Conservation (phyloP, 495 filamentous ascomycete genomes). For the Annulohypoxylon nitens region DNA sequence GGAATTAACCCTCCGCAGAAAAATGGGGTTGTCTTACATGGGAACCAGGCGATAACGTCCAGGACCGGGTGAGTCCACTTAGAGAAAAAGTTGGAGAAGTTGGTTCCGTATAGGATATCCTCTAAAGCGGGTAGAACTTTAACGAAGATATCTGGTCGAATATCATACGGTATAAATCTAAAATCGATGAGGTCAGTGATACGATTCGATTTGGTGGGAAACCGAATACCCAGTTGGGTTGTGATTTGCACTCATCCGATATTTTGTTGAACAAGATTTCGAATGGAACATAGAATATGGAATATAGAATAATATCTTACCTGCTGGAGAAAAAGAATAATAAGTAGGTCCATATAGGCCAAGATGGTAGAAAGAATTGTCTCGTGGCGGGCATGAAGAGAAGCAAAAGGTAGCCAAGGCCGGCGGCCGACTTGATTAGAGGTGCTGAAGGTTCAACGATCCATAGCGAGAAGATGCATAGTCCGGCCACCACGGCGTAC, state of each 20-base stretch:
- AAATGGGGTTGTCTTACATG: constrained; percentile 59
- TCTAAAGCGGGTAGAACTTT: constrained; percentile 94
- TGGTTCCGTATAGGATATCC: constrained; percentile 95
- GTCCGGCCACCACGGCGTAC: constrained; percentile 78
- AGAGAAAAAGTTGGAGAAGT: constrained; percentile 94
- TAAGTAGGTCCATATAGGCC: constrained; percentile 86
- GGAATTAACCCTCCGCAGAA: neutral
- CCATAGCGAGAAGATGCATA: constrained; percentile 83
- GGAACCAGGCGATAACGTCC: constrained; percentile 91
- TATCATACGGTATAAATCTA: constrained; percentile 87
- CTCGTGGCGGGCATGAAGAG: constrained; percentile 86
- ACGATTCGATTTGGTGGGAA: neutral
- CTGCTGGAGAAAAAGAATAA: constrained; percentile 91
- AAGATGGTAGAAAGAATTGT: constrained; percentile 90
- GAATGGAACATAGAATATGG: constrained; percentile 26
- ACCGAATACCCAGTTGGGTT: neutral
- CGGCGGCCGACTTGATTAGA: constrained; percentile 76
- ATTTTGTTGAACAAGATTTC: neutral
- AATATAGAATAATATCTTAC: constrained; percentile 64
- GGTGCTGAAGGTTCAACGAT: constrained; percentile 78
- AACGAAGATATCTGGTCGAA: constrained; percentile 92
- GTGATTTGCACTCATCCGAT: neutral
- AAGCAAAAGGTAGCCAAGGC: constrained; percentile 74
- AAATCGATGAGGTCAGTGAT: constrained; percentile 10
- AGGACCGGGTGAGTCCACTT: constrained; percentile 84